Percentiles rank a stretch among this genome's conserved stretches.
These are phyloP conservation scores for Neofusicoccum parvum DNA, from an alignment of 2,329 filamentous ascomycete genomes.

Conservation along the genomic window DNA sequence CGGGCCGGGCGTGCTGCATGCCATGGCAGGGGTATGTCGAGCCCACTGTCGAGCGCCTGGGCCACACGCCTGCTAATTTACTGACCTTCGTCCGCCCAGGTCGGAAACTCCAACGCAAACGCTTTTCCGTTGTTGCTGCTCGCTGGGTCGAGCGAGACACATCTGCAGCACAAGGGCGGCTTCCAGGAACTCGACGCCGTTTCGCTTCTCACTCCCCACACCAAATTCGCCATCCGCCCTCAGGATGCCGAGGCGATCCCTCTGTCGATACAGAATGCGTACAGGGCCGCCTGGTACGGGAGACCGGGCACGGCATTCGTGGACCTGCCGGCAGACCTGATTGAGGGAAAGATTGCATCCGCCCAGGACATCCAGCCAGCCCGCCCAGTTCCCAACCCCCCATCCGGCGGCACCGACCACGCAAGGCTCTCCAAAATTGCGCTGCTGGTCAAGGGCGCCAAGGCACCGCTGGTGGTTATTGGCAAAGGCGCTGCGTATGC, in stretches of 20 bases:
- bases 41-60: not conserved
- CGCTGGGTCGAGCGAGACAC: constrained; percentile 56
- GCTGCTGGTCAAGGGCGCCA: constrained; percentile 50
- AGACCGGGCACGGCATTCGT: constrained; percentile 57
- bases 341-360: constrained; percentile 44
- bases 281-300: constrained; percentile 57
- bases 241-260: constrained; percentile 51
- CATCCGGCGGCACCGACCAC: constrained; percentile 50
- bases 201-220: constrained; percentile 55
- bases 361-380: constrained; percentile 26
- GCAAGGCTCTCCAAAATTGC: constrained; percentile 45
- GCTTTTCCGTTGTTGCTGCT: constrained; percentile 58
- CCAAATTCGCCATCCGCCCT: constrained; percentile 52
- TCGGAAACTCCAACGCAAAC: constrained; percentile 57
- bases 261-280: constrained; percentile 53
- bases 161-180: constrained; percentile 54
- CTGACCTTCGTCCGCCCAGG: constrained; percentile 20
- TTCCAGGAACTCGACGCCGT: constrained; percentile 63
- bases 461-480: constrained; percentile 55
- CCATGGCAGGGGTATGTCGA: constrained; percentile 55
- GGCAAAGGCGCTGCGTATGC: constrained; percentile 61
- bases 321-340: constrained; percentile 59
- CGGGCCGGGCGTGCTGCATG: constrained; percentile 61
- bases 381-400: constrained; percentile 37
- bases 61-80: no score